Evolutionary conservation across 306 rosid species (phyloP).

Genomic region (Ammopiptanthus mongolicus): DNA sequence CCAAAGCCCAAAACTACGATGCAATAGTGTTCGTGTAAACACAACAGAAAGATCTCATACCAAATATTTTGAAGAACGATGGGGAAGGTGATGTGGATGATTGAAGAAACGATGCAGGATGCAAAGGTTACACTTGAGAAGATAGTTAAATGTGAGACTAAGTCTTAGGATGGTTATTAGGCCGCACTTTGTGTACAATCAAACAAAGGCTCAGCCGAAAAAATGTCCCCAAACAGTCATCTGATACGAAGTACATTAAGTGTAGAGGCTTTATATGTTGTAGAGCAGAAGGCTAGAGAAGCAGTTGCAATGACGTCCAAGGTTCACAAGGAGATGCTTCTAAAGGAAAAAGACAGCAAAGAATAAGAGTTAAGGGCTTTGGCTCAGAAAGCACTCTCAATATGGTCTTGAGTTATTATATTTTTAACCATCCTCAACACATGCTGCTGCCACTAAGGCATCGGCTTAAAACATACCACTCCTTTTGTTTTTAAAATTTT

Average conservation of each 20-base stretch:
- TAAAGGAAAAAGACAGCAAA: slow-evolving; percentile 85
- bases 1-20: slow-evolving; percentile 37
- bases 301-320: slow-evolving; percentile 87
- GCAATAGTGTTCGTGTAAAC: slow-evolving; percentile 82
- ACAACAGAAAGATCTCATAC: slow-evolving; percentile 69
- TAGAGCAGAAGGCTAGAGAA: slow-evolving; percentile 93
- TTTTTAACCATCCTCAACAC: no score
- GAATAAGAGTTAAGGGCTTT: slow-evolving; percentile 72
- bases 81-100: slow-evolving; percentile 28
- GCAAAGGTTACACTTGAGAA: slow-evolving; percentile 85
- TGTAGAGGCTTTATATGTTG: slow-evolving; percentile 75
- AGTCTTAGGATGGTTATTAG: no score
- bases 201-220: slow-evolving; percentile 87
- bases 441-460: no score
- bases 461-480: no score
- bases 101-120: slow-evolving; percentile 71
- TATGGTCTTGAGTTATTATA: no score
- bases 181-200: no score
- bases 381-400: slow-evolving; percentile 84
- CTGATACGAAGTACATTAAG: slow-evolving; percentile 72
- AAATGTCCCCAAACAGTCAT: slow-evolving; percentile 67
- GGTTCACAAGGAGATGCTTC: slow-evolving; percentile 83
- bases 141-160: slow-evolving; percentile 75
- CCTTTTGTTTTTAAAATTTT: no score
- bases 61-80: slow-evolving; percentile 58